A percentile compares a stretch with the other conserved stretches of the same genome.
Evolutionary conservation across 1,284 basidiomycete genomes (phyloP).

Genomic region (Ustilago sp.): DNA sequence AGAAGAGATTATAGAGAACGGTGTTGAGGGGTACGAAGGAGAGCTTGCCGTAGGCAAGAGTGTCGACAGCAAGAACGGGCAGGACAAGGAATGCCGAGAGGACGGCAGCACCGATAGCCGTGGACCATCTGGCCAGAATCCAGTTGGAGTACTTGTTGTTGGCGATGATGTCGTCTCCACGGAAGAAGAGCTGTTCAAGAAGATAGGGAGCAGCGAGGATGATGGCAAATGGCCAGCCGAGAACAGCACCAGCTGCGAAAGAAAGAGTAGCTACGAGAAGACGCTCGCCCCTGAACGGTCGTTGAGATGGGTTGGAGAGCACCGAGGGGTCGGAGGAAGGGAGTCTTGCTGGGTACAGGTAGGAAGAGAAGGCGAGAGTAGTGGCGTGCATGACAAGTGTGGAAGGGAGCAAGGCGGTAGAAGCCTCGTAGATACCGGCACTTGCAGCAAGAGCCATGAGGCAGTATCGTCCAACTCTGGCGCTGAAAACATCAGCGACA

Average conservation of each 20-base stretch:
- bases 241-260: constrained; percentile 85
- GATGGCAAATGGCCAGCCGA: constrained; percentile 96
- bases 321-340: constrained; percentile 29
- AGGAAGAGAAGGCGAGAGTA: constrained; percentile 82
- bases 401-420: constrained; percentile 79
- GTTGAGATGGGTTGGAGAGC: constrained; percentile 37
- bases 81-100: constrained; percentile 78
- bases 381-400: constrained; percentile 93
- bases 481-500: constrained; percentile 84
- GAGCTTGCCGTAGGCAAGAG: constrained; percentile 84
- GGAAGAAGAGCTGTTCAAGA: constrained; percentile 86
- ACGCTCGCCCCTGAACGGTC: constrained; percentile 40
- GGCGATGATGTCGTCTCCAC: constrained; percentile 72
- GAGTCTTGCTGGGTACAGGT: constrained; percentile 76
- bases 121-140: constrained; percentile 73
- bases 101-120: constrained; percentile 75
- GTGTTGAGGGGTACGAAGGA: constrained; percentile 92
- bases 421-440: constrained; percentile 93
- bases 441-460: constrained; percentile 86
- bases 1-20: constrained; percentile 90
- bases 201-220: constrained; percentile 89
- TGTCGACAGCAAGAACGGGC: constrained; percentile 74
- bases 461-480: constrained; percentile 88
- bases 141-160: constrained; percentile 20
- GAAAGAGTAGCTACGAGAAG: constrained; percentile 75